Conservation (phyloP, 805 yeast species). For the Debaryomyces maramus region DNA sequence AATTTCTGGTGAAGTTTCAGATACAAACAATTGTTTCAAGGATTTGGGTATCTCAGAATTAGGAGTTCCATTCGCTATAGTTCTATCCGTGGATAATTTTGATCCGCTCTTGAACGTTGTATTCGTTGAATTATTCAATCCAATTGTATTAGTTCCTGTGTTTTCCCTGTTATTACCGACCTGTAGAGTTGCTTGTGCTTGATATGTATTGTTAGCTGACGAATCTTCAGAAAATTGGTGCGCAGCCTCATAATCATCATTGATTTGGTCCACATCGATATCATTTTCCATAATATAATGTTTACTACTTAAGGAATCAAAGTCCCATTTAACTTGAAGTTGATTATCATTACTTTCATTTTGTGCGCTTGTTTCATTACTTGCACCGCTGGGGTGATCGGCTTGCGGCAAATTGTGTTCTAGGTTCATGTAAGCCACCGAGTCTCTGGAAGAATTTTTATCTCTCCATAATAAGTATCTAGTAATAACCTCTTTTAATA, state of each 20-base stretch:
- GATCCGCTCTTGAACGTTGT: slow-evolving; percentile 4
- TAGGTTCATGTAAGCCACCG: slow-evolving; percentile 32
- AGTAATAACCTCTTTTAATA: slow-evolving; percentile 72
- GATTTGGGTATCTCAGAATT: slow-evolving; percentile 66
- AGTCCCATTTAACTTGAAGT: slow-evolving; percentile 77
- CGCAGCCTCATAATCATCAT: slow-evolving; percentile 26
- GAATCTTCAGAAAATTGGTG: slow-evolving; percentile 11
- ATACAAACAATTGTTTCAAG: slow-evolving; percentile 67
- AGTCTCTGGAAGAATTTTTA: slow-evolving; percentile 55
- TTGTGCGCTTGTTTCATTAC: slow-evolving; percentile 6
- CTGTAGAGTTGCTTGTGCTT: slow-evolving; percentile 30
- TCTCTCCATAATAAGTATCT: slow-evolving; percentile 77
- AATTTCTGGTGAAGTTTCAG: slow-evolving; percentile 22
- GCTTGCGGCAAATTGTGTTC: slow-evolving; percentile 15
- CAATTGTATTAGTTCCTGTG: slow-evolving; percentile 16
- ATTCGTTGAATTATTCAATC: slow-evolving; percentile 10
- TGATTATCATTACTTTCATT: slow-evolving; percentile 17
- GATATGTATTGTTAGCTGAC: slow-evolving; percentile 19
- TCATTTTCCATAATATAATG: slow-evolving; percentile 76
- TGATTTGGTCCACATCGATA: slow-evolving; percentile 42
- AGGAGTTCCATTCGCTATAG: not conserved
- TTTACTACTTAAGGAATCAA: slow-evolving; percentile 73
- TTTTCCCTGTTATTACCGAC: slow-evolving; percentile 15
- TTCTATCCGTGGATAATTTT: not conserved
- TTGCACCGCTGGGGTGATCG: slow-evolving; percentile 7